Percentiles rank a stretch among this genome's conserved stretches.
These are phyloP conservation scores for Sequoiadendron giganteum DNA, from an alignment of 75 land plant species.

Conservation along the genomic window DNA sequence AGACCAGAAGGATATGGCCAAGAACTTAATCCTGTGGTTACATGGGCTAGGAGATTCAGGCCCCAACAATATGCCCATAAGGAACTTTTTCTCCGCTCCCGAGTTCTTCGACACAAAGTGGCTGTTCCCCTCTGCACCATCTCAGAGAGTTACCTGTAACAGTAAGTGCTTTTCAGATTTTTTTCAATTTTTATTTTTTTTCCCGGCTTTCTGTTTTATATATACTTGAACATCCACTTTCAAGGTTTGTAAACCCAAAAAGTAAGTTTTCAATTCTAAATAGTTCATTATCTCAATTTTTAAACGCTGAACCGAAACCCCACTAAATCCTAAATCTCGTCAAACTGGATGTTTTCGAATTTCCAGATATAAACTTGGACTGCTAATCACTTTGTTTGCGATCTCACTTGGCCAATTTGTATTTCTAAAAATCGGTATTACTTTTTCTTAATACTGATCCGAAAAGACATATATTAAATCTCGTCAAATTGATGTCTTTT, in stretches of 20 bases:
- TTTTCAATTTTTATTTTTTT: background rate
- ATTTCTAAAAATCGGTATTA: too few relatives aligned
- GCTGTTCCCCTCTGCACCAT: slow-evolving; percentile 80
- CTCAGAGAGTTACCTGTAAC: slow-evolving; percentile 75
- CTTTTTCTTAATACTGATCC: background rate
- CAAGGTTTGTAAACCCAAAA: background rate
- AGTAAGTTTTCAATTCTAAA: background rate
- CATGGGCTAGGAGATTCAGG: slow-evolving; percentile 92
- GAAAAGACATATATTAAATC: background rate
- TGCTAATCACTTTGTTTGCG: too few relatives aligned
- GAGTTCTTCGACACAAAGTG: slow-evolving; percentile 48
- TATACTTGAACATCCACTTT: background rate
- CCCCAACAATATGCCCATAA: slow-evolving; percentile 72
- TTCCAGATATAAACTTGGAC: too few relatives aligned
- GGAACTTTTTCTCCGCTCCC: slow-evolving; percentile 60
- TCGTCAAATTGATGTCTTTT: background rate
- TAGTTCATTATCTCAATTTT: too few relatives aligned
- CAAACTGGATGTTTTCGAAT: too few relatives aligned
- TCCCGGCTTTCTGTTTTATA: background rate
- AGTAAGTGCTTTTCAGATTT: slow-evolving; percentile 29
- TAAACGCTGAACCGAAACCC: too few relatives aligned
- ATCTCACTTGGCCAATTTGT: too few relatives aligned
- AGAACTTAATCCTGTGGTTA: slow-evolving; percentile 74
- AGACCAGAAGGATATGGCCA: background rate
- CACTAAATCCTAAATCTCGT: too few relatives aligned